A percentile compares a stretch with the other conserved stretches of the same genome.
Evolutionary conservation across 192 early-diverging fungal species (phyloP).

Genomic region (Rhizophagus sp.): DNA sequence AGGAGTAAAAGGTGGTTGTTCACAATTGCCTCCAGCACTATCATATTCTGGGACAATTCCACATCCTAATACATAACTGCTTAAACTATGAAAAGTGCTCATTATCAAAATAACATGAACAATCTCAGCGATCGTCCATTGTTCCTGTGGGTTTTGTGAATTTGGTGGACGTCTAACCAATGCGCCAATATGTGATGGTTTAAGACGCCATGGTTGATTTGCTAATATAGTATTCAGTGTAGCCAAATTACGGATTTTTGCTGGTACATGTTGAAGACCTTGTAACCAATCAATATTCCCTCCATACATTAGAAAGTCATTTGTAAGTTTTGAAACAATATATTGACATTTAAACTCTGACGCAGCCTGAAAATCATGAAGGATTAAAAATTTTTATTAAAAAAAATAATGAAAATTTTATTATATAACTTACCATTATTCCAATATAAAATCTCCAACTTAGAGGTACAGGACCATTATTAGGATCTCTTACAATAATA

Average conservation of each 20-base stretch:
- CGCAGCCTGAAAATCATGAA: constrained; percentile 39
- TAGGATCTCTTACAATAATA: constrained; percentile 41
- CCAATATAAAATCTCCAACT: constrained; percentile 55
- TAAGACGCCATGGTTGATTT: constrained; percentile 56
- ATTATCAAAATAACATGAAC: constrained; percentile 54
- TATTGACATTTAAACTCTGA: constrained; percentile 58
- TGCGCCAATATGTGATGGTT: constrained; percentile 39
- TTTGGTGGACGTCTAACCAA: constrained; percentile 41
- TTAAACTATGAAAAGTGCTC: constrained; percentile 52
- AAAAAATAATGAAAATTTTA: neutral
- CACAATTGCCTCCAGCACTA: constrained; percentile 47
- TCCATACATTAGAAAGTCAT: constrained; percentile 50
- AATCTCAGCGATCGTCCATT: constrained; percentile 56
- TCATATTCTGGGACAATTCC: constrained; percentile 61
- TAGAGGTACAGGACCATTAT: constrained; percentile 46
- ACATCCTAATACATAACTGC: constrained; percentile 53
- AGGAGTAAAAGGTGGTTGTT: constrained; percentile 32
- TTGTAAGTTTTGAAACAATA: constrained; percentile 52
- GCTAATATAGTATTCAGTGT: constrained; percentile 49
- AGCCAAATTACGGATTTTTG: constrained; percentile 52
- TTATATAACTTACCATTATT: constrained; percentile 44
- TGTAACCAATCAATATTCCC: constrained; percentile 57
- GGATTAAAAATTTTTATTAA: neutral
- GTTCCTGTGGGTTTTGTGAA: constrained; percentile 41
- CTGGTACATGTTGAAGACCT: constrained; percentile 44